Evolutionary conservation across 2,329 filamentous ascomycete genomes (phyloP), one percentile per base, ranked within the genome.

Genomic region (Magnaporthales sp.): DNA sequence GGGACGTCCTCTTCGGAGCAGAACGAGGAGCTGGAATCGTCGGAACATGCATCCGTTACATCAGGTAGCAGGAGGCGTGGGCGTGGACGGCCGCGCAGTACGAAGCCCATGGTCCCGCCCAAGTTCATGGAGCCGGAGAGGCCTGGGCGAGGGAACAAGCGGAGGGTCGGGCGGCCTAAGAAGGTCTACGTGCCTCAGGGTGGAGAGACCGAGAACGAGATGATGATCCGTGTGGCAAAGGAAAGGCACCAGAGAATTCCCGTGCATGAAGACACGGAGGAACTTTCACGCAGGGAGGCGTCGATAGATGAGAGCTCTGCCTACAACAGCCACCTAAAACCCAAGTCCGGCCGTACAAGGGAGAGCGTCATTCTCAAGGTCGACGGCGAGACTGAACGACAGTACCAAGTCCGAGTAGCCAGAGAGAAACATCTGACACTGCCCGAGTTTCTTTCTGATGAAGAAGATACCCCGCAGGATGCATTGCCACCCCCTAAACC

Each of bases 351-450:
- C 19, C 27, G 46, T 22, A 56, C 26, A 29, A 13, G 3, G 27
- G 51, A 22, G n/a, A 65, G 46, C 15, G 24, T 54, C 11, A 66
- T 66, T 9, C 22, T 56, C 9, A 60, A 58, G 32, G 27, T 56
- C 29, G 30, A 29, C 3, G 82, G 79, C 22, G 82, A 84, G 73
- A 78, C 81, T 0, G 74, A 81, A 9, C 74, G 78, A 51, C 79
- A 83, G 9, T 84, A 81, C 74, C 73, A 76, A 5, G 69, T 80
- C 19, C 80, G 83, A 24, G 71, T 85, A n/a, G 84, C 84, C 2
- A 75, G 78, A 66, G 75, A 80, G 68, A 72, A 68, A 1, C 70
- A 73, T 69, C 74, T 66, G 9, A 66, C 64, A 3, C 46, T 66
- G 2, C 69, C 69, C 11, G 58, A 64, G 13, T 65, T 67, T 38